Evolutionary conservation across 129 eudicot genomes (phyloP), one percentile per base, ranked within the genome.

Genomic region (Cynara cardunculus): DNA sequence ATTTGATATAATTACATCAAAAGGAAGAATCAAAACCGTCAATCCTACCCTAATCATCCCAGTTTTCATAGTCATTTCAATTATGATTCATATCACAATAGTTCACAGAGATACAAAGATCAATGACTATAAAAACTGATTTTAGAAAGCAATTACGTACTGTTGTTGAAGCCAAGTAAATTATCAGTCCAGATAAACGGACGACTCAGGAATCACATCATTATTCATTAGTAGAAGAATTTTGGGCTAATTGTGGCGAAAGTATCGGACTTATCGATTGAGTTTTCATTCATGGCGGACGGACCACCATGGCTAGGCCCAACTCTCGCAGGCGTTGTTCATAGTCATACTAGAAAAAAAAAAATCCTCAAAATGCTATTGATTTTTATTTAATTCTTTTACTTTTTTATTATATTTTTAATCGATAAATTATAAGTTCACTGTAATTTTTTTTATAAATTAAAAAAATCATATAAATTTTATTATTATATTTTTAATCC

Each of bases 231-330:
- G 2, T 25, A 5, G 26, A 78, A n/a, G 46, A 75, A 67, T 69
- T 41, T 27, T 79, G 83, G 83, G 71, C 68, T 70, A 49, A 70
- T 46, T 79, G 82, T 65, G 70, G 76, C 76, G n/a, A 70, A 69
- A 70, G 27, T 68, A 69, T 67, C 62, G 26, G 61, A 4, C 27
- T 66, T 22, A 27, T 34, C 49, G 49, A 41, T 24, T 8, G 21
- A n/a, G 35, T 62, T 13, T 65, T 24, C 71, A 26, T 39, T 75
- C 13, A 77, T 78, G 62, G 73, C 35, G 21, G 26, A 28, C 46
- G n/a, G n/a, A 46, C 59, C 59, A 46, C 59, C 59, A 14, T 46
- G 59, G 59, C 59, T 25, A 66, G 7, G 74, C 74, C 81, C 81
- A 37, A 66, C 6, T 53, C 22, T 53, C 62, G 62, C 19, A 49